Evolutionary conservation across 441 rosid genomes (phyloP).

Genomic region (Aquilaria agallochum): DNA sequence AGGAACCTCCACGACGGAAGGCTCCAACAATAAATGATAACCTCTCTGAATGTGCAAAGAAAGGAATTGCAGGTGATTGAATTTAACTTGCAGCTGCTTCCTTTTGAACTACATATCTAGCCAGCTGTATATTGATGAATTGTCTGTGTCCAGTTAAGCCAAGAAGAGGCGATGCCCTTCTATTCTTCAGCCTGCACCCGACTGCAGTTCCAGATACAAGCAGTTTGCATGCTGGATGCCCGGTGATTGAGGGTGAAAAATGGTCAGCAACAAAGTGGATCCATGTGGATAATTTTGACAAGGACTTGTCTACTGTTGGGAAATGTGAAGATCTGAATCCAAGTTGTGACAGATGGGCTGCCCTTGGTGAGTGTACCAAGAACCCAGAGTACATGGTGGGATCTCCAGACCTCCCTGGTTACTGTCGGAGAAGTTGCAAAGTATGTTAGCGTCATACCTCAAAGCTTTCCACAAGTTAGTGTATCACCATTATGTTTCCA

Average conservation of each 20-base stretch:
- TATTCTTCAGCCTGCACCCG: slow-evolving; percentile 82
- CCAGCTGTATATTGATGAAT: slow-evolving; percentile 1
- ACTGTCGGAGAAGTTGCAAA: slow-evolving; percentile 84
- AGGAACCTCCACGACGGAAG: slow-evolving; percentile 65
- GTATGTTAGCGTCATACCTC: slow-evolving; percentile 40
- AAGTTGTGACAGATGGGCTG: slow-evolving; percentile 91
- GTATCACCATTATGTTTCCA: too few species aligned
- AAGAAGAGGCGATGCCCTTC: slow-evolving; percentile 78
- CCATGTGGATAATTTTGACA: slow-evolving; percentile 85
- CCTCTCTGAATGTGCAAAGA: slow-evolving; percentile 90
- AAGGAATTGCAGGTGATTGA: slow-evolving; percentile 76
- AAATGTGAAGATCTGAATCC: slow-evolving; percentile 64
- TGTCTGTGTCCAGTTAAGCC: slow-evolving; percentile 64
- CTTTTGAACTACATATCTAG: slow-evolving; percentile 5
- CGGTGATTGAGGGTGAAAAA: slow-evolving; percentile 93
- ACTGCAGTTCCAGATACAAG: slow-evolving; percentile 66
- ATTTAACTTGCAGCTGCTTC: background rate
- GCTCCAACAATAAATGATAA: slow-evolving; percentile 44
- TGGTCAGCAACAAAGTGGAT: slow-evolving; percentile 99
- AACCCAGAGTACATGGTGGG: slow-evolving; percentile 88
- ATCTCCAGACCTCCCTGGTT: slow-evolving; percentile 68
- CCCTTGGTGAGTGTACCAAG: slow-evolving; percentile 85
- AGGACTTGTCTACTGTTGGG: slow-evolving; percentile 41
- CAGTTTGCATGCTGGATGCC: slow-evolving; percentile 96
- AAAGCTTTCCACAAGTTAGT: too few species aligned